Evolutionary conservation across 2,329 filamentous ascomycete species (phyloP).

Genomic region (Pseudocercospora pini-densiflorae): DNA sequence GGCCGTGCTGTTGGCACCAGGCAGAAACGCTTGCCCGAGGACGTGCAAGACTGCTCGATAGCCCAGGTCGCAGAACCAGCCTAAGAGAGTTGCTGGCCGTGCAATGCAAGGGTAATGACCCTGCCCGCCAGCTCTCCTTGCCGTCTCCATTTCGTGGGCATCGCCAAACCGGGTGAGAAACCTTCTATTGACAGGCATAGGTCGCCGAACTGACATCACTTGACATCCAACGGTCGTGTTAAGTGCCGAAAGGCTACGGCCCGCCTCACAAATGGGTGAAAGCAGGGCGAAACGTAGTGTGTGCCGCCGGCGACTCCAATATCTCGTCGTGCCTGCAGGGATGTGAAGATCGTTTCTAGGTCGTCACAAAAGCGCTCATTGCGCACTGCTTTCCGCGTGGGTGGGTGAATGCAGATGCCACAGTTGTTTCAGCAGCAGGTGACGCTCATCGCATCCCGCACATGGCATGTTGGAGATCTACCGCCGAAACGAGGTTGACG

Average conservation of each 20-base stretch:
- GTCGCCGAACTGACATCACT: constrained; percentile 28
- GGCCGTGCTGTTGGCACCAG: constrained; percentile 22
- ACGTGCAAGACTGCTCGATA: constrained; percentile 20
- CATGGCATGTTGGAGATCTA: constrained; percentile 5
- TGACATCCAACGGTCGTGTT: constrained; percentile 26
- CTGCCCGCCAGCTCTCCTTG: constrained; percentile 8
- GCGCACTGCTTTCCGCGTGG: background rate
- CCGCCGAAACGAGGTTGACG: constrained; percentile 16
- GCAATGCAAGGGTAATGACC: constrained; percentile 16
- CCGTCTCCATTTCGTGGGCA: constrained; percentile 9
- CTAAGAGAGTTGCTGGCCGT: constrained; percentile 17
- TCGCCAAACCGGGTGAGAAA: constrained; percentile 23
- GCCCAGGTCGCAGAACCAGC: constrained; percentile 14
- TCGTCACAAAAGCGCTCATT: constrained; percentile 1
- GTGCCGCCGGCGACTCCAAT: constrained; percentile 18
- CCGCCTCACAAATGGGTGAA: constrained; percentile 21
- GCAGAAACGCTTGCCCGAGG: constrained; percentile 26
- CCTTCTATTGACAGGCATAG: constrained; percentile 26
- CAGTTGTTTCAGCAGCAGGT: constrained; percentile 14
- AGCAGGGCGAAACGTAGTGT: constrained; percentile 22
- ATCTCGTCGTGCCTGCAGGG: constrained; percentile 25
- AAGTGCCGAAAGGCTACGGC: constrained; percentile 31
- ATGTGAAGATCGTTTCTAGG: constrained; percentile 21
- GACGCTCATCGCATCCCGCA: background rate
- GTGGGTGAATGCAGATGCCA: constrained; percentile 10